These are phyloP conservation scores for Penstemon barbatus DNA, from an alignment of 257 asterid species.

Conservation along the genomic window DNA sequence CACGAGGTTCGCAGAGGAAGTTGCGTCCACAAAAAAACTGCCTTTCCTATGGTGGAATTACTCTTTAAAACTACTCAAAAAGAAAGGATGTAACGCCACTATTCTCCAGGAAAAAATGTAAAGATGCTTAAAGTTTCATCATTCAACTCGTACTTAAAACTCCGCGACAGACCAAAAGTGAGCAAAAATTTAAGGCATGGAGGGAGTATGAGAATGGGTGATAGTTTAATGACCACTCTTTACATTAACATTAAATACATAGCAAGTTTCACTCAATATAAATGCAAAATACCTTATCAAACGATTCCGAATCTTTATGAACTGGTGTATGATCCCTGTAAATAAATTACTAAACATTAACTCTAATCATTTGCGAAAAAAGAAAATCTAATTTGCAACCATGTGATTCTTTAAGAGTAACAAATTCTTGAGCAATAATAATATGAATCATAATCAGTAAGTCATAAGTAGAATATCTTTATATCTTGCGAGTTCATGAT, in stretches of 20 bases:
- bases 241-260: constrained; percentile 16
- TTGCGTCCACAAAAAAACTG: too few relatives aligned
- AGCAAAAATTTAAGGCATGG: too few relatives aligned
- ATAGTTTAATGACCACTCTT: constrained; percentile 8
- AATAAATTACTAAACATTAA: constrained; percentile 35
- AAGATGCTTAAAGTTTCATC: too few relatives aligned
- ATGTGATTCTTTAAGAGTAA: constrained; percentile 18
- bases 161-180: too few relatives aligned
- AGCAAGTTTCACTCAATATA: constrained; percentile 19
- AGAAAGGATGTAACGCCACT: too few relatives aligned
- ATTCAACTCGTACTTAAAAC: too few relatives aligned
- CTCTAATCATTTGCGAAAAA: constrained; percentile 21
- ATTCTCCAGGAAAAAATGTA: too few relatives aligned
- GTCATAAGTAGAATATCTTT: constrained; percentile 10
- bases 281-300: constrained; percentile 72
- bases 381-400: constrained; percentile 19
- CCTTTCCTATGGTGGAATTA: too few relatives aligned
- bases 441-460: constrained; percentile 19
- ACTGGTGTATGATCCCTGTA: constrained; percentile 54
- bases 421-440: constrained; percentile 6
- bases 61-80: too few relatives aligned
- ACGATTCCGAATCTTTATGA: constrained; percentile 66
- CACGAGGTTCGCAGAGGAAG: background rate
- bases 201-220: background rate
- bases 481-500: constrained; percentile 10